These are phyloP conservation scores for Fraxinus albicans DNA, from an alignment of 305 asterid species.

Conservation along the genomic window DNA sequence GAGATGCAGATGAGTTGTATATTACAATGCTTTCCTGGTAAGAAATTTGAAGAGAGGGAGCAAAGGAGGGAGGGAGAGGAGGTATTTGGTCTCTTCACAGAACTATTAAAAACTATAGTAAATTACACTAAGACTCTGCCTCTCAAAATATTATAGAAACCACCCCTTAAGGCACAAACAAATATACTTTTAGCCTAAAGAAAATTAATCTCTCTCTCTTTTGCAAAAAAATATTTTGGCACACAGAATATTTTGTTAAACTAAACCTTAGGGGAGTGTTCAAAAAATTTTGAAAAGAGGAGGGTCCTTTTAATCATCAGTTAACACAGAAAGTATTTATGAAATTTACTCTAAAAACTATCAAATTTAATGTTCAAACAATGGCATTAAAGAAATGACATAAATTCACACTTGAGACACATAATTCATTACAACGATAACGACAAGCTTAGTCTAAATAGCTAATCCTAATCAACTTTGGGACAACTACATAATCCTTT, in stretches of 20 bases:
- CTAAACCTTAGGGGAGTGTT: neutral
- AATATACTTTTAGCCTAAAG: neutral
- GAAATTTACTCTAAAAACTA: neutral
- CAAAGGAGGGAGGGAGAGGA: neutral
- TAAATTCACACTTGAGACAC: neutral
- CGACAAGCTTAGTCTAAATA: neutral
- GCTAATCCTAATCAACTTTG: neutral
- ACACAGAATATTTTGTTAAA: neutral
- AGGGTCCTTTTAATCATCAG: neutral
- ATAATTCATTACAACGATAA: neutral
- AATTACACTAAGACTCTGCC: neutral
- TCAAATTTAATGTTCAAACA: neutral
- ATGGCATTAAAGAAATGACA: neutral
- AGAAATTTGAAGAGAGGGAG: neutral
- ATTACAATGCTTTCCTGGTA: neutral
- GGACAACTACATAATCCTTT: neutral
- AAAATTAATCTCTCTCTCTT: neutral
- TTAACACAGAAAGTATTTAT: neutral
- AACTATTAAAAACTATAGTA: neutral
- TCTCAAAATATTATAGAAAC: neutral
- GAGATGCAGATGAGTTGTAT: neutral
- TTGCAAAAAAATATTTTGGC: neutral
- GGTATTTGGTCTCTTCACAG: neutral
- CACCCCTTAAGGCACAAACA: neutral
- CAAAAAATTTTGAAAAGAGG: neutral